Conservation (phyloP, 768 basidiomycete genomes). For the Hypsizygus marmoreus region DNA sequence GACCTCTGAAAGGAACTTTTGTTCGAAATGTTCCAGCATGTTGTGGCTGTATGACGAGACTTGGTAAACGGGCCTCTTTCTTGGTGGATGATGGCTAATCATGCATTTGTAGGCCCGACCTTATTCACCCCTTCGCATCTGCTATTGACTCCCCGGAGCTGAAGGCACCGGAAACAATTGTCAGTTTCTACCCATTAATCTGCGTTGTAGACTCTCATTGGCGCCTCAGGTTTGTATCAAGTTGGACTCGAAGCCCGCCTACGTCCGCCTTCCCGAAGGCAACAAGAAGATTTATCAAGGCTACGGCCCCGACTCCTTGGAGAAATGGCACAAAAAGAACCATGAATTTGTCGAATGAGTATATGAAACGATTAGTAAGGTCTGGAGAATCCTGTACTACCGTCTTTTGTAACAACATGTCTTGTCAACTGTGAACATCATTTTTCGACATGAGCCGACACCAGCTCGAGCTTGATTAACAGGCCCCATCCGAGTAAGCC, state of each 20-base stretch:
- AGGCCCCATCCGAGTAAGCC: too few relatives aligned
- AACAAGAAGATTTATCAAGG: conserved; percentile 45
- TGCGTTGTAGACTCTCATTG: neutral
- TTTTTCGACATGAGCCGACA: too few relatives aligned
- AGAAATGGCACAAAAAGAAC: conserved; percentile 62
- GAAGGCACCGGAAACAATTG: conserved; percentile 50
- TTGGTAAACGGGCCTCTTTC: conserved; percentile 40
- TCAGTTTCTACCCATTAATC: conserved; percentile 25
- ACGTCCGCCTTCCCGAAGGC: conserved; percentile 63
- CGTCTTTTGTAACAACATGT: too few relatives aligned
- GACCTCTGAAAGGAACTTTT: conserved; percentile 63
- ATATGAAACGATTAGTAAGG: too few relatives aligned
- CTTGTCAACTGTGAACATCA: too few relatives aligned
- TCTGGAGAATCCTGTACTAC: too few relatives aligned
- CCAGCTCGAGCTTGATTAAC: too few relatives aligned
- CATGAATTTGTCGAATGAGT: conserved; percentile 16
- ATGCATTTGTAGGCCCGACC: conserved; percentile 50
- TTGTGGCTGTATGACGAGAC: conserved; percentile 61
- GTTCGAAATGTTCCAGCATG: conserved; percentile 65
- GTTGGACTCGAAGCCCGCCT: conserved; percentile 53
- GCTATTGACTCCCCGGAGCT: conserved; percentile 66
- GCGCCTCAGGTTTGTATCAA: conserved; percentile 50
- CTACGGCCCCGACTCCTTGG: conserved; percentile 50
- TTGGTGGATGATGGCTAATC: neutral
- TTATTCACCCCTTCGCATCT: conserved; percentile 69